Evolutionary conservation across 106 monocot genomes (phyloP).

Genomic region (Iris macrosiphon): DNA sequence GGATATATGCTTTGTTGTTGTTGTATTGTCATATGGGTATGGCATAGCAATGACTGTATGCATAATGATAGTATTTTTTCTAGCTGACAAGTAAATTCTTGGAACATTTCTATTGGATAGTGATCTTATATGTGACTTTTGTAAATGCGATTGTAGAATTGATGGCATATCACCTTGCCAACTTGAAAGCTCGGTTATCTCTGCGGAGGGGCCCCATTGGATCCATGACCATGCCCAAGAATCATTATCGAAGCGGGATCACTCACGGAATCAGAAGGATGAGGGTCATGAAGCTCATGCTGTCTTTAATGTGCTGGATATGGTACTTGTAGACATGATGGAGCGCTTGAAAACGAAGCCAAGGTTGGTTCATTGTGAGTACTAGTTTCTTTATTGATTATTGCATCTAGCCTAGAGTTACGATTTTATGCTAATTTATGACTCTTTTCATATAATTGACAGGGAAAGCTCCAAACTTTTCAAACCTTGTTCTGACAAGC

Average conservation of each 20-base stretch:
- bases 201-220: conserved; percentile 16
- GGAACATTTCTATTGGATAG: no score
- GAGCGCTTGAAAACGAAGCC: conserved; percentile 52
- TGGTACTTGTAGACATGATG: conserved; percentile 41
- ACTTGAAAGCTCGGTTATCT: conserved; percentile 12
- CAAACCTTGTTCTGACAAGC: conserved; percentile 10
- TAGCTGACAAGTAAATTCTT: no score
- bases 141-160: not conserved
- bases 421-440: not conserved
- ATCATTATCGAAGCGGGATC: conserved; percentile 15
- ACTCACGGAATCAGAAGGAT: conserved; percentile 2
- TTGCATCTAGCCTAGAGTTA: not conserved
- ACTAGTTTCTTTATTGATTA: conserved; percentile 1
- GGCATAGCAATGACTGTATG: no score
- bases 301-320: conserved; percentile 56
- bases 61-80: no score
- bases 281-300: conserved; percentile 25
- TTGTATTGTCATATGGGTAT: no score
- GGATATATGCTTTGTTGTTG: no score
- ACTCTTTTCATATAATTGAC: conserved; percentile 13
- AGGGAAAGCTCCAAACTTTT: conserved; percentile 44
- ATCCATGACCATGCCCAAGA: conserved; percentile 9
- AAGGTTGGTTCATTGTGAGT: conserved; percentile 30
- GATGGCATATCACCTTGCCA: not conserved
- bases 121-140: no score